Conservation (phyloP, 352 stramenopile species). For the Globisporangium paroecandrum region DNA sequence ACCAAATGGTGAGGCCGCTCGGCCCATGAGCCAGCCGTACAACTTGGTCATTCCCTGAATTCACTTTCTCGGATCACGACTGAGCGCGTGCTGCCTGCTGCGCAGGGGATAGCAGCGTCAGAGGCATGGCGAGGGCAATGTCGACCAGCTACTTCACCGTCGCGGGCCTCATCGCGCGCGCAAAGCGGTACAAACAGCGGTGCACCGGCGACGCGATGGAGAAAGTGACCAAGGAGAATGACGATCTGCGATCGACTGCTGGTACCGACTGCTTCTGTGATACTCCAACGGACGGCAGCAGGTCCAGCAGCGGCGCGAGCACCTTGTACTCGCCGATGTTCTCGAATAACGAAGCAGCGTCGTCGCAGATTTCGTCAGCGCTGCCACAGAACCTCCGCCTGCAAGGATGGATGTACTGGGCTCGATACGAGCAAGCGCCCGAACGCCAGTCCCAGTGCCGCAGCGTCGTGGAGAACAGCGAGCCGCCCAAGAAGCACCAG, state of each 20-base stretch:
- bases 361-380: conserved; percentile 5
- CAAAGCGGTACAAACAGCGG: conserved; percentile 10
- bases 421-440: conserved; percentile 18
- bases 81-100: conserved; percentile 1
- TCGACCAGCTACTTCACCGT: conserved; percentile 21
- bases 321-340: conserved; percentile 10
- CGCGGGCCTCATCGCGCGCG: conserved; percentile 11
- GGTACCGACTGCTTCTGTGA: conserved; percentile 2
- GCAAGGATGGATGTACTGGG: conserved; percentile 47
- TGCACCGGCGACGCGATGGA: neutral
- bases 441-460: neutral
- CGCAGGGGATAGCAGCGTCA: neutral
- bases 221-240: conserved; percentile 16
- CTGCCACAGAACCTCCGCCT: conserved; percentile 23
- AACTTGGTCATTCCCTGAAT: conserved; percentile 5
- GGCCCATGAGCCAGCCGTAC: neutral
- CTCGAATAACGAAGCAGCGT: neutral
- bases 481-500: conserved; percentile 14
- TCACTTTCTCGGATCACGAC: neutral
- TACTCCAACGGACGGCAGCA: neutral
- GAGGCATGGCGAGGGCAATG: neutral
- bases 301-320: conserved; percentile 7
- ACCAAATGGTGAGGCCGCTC: neutral
- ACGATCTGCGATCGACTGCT: conserved; percentile 5
- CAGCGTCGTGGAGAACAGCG: neutral